A percentile compares a stretch with the other conserved stretches of the same genome.
Conservation (phyloP, 1,284 basidiomycete species). For the Chiua sp. region DNA sequence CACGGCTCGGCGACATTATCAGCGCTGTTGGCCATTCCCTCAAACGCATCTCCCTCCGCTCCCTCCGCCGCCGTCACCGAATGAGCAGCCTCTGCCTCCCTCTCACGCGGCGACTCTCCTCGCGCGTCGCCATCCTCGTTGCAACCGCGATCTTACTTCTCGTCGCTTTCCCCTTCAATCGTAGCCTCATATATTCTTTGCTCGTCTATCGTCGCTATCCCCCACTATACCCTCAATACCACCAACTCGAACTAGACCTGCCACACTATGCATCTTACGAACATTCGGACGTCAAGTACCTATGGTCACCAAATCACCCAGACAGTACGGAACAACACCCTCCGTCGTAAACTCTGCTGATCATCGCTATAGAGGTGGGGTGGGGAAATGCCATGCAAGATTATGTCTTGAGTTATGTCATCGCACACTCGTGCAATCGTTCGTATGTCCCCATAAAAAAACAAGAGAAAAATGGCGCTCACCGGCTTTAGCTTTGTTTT, state of each 20-base stretch:
- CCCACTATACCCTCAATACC: slow-evolving; percentile 24
- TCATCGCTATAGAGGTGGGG: slow-evolving; percentile 29
- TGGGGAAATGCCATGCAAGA: slow-evolving; percentile 44
- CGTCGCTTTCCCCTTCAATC: slow-evolving; percentile 32
- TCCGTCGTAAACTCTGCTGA: slow-evolving; percentile 4
- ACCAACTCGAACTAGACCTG: slow-evolving; percentile 16
- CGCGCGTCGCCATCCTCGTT: slow-evolving; percentile 8
- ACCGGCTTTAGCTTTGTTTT: slow-evolving; percentile 32
- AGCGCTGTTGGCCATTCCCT: not conserved
- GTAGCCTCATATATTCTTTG: slow-evolving; percentile 25
- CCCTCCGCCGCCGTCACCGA: not conserved
- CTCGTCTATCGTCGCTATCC: slow-evolving; percentile 26
- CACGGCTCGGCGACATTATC: not conserved
- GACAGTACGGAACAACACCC: slow-evolving; percentile 8
- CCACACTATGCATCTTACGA: slow-evolving; percentile 28
- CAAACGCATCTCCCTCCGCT: not conserved
- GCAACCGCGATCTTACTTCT: slow-evolving; percentile 17
- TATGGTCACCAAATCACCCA: slow-evolving; percentile 37
- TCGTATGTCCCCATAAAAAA: slow-evolving; percentile 21
- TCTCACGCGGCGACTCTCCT: slow-evolving; percentile 11
- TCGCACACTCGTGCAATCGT: slow-evolving; percentile 31
- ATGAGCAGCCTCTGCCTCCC: slow-evolving; percentile 11
- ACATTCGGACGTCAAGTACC: slow-evolving; percentile 30
- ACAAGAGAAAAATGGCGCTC: not conserved
- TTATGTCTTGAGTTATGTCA: slow-evolving; percentile 31